Conservation (phyloP, 495 filamentous ascomycete species). For the Hypoxylon subgilvum region DNA sequence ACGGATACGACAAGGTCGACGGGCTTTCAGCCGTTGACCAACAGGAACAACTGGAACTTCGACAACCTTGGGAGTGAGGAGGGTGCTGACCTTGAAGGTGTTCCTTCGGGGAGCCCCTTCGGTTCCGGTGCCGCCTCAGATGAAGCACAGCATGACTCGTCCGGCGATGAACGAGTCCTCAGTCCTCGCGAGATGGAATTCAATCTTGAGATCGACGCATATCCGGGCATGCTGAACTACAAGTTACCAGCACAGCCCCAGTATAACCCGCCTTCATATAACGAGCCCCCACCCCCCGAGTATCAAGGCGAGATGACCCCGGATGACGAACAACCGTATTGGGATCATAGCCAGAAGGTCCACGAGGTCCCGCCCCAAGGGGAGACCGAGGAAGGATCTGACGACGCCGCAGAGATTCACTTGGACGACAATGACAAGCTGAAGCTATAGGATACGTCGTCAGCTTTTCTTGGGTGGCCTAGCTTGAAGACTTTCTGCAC, state of each 20-base stretch:
- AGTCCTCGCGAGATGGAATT: slow-evolving; percentile 32
- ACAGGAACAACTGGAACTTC: slow-evolving; percentile 47
- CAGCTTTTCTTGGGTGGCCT: too few species aligned
- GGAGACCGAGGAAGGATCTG: slow-evolving; percentile 37
- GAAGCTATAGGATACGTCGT: slow-evolving; percentile 25
- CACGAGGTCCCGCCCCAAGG: slow-evolving; percentile 45
- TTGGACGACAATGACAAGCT: slow-evolving; percentile 46
- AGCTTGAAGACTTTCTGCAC: too few species aligned
- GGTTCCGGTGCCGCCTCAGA: slow-evolving; percentile 42
- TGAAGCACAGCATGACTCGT: slow-evolving; percentile 48
- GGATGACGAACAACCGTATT: slow-evolving; percentile 34
- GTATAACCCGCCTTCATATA: slow-evolving; percentile 24
- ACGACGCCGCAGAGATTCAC: slow-evolving; percentile 56
- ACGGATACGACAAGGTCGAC: slow-evolving; percentile 2
- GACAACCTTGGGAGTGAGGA: slow-evolving; percentile 25
- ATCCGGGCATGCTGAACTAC: slow-evolving; percentile 36
- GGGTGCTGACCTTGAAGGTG: slow-evolving; percentile 28
- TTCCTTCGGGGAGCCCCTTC: slow-evolving; percentile 42
- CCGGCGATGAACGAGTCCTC: slow-evolving; percentile 38
- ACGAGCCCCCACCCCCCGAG: slow-evolving; percentile 17
- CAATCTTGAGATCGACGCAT: slow-evolving; percentile 32
- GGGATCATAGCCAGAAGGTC: slow-evolving; percentile 42
- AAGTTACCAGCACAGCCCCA: slow-evolving; percentile 22
- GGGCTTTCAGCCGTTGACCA: slow-evolving; percentile 26
- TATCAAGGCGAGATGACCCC: slow-evolving; percentile 31